Conservation (phyloP, 2,329 filamentous ascomycete genomes). For the Lecanicillium sp. region DNA sequence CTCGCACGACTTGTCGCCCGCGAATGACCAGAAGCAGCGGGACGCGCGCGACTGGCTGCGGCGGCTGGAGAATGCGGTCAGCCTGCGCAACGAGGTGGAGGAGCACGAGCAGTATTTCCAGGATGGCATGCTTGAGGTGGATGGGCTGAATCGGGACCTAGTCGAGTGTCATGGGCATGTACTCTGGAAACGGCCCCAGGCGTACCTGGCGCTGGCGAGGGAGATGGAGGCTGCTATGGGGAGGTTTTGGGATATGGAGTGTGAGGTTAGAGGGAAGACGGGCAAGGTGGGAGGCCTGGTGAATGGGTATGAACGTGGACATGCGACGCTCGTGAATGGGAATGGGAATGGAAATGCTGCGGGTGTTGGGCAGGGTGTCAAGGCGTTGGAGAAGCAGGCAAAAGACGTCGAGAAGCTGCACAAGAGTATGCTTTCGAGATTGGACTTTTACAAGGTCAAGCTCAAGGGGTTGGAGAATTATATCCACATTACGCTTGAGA, state of each 20-base stretch:
- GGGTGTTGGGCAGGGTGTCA: constrained; percentile 8
- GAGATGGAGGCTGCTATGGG: constrained; percentile 41
- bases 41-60: constrained; percentile 55
- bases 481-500: constrained; percentile 51
- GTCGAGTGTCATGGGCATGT: constrained; percentile 57
- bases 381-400: constrained; percentile 19
- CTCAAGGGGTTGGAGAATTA: constrained; percentile 55
- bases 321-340: background rate
- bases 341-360: background rate
- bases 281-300: constrained; percentile 11
- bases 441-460: constrained; percentile 55
- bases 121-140: constrained; percentile 44
- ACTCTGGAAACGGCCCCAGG: constrained; percentile 54
- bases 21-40: constrained; percentile 53
- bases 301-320: too few species aligned
- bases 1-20: constrained; percentile 46
- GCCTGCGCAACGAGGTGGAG: constrained; percentile 51
- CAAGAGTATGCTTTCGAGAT: constrained; percentile 40
- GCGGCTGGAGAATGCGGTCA: constrained; percentile 51
- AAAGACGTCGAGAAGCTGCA: constrained; percentile 37
- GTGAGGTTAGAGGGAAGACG: constrained; percentile 12
- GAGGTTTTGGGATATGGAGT: constrained; percentile 26
- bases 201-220: constrained; percentile 45
- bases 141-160: constrained; percentile 51
- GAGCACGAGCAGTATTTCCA: constrained; percentile 47